Conservation (phyloP, 768 basidiomycete genomes). For the Agrocybe praecox region DNA sequence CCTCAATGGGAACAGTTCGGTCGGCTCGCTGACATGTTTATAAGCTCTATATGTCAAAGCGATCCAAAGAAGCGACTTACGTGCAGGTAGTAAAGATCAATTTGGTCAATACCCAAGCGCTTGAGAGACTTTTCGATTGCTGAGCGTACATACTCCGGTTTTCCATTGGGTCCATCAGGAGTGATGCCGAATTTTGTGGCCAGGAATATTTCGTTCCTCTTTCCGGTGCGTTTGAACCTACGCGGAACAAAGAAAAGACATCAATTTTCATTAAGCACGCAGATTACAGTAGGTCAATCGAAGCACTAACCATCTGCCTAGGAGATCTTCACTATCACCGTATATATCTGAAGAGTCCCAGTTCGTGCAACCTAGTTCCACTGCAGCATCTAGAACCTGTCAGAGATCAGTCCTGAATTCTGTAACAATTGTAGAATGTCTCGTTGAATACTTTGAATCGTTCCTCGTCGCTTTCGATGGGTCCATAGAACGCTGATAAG, state of each 20-base stretch:
- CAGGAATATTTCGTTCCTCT: constrained; percentile 57
- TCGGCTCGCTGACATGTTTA: constrained; percentile 34
- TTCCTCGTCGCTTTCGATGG: constrained; percentile 49
- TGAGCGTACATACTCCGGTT: constrained; percentile 39
- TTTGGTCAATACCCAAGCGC: constrained; percentile 40
- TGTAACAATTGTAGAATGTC: neutral
- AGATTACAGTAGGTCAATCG: neutral
- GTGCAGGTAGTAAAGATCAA: constrained; percentile 54
- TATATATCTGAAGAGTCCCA: constrained; percentile 56
- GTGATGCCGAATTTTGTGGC: constrained; percentile 52
- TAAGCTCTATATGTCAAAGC: neutral
- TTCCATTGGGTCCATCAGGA: constrained; percentile 24
- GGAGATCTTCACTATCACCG: constrained; percentile 42
- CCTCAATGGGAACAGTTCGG: constrained; percentile 48
- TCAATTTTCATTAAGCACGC: neutral
- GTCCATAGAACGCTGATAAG: constrained; percentile 46
- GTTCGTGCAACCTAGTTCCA: constrained; percentile 41
- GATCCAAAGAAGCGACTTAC: constrained; percentile 16
- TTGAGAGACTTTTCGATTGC: constrained; percentile 41
- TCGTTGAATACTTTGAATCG: constrained; percentile 47
- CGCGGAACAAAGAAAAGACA: neutral
- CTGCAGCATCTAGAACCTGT: constrained; percentile 43
- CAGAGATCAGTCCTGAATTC: neutral
- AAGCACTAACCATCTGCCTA: constrained; percentile 25
- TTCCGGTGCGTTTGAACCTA: constrained; percentile 55